A percentile compares a stretch with the other conserved stretches of the same genome.
Evolutionary conservation across 2,329 filamentous ascomycete genomes (phyloP).

Genomic region (Cercospora citrullina): DNA sequence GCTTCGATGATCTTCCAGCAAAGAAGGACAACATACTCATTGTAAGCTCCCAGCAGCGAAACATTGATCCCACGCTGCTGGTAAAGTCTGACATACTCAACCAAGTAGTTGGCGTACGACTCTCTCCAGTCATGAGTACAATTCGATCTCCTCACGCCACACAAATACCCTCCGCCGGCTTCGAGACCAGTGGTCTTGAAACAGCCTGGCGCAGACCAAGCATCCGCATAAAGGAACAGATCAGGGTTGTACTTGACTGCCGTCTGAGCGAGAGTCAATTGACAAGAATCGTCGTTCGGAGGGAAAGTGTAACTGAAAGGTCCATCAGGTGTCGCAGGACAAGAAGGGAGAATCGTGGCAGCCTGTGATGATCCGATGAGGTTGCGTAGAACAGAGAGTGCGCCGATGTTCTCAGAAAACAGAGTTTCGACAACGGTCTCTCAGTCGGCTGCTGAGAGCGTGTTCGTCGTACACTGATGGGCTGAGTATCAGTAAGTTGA

Average conservation of each 20-base stretch:
- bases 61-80: background rate
- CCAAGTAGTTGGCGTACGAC: background rate
- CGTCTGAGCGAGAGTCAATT: background rate
- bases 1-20: too few species aligned
- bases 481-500: background rate
- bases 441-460: background rate
- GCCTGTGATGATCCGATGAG: background rate
- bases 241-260: background rate
- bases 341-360: background rate
- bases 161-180: background rate
- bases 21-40: background rate
- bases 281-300: background rate
- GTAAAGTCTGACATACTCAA: background rate
- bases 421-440: background rate
- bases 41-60: background rate
- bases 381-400: background rate
- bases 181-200: background rate
- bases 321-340: background rate
- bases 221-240: background rate
- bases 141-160: background rate
- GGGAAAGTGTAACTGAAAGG: background rate
- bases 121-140: conserved; percentile 1
- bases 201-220: background rate
- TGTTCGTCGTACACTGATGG: background rate
- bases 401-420: background rate